phyloP scores from a whole-genome alignment of 345 rosid genomes.

The Barbarea vulgaris region DNA sequence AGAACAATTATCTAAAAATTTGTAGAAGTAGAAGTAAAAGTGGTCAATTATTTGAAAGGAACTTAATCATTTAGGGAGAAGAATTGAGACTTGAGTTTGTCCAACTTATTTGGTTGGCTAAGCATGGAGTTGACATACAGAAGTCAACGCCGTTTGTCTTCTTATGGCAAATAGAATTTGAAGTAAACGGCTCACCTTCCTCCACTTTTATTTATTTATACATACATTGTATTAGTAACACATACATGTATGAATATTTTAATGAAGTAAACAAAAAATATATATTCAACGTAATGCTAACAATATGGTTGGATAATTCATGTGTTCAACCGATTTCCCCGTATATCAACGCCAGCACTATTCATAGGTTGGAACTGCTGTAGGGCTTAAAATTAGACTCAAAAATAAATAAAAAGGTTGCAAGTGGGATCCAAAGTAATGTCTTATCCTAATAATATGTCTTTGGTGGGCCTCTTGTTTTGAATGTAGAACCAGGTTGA shows the following conservation, averaged over 20 bases:
- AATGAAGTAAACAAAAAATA: neutral
- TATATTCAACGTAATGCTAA: conserved; percentile 1
- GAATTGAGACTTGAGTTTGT: neutral
- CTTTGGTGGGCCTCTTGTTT: neutral
- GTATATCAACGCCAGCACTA: neutral
- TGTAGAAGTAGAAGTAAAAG: too few species aligned
- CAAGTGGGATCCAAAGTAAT: too few species aligned
- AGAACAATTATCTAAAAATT: neutral
- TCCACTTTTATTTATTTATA: neutral
- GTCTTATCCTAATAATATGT: neutral
- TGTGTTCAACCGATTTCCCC: neutral
- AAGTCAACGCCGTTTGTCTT: conserved; percentile 13
- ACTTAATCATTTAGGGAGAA: neutral
- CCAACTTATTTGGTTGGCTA: conserved; percentile 14
- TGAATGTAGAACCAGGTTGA: neutral
- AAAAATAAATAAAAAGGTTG: neutral
- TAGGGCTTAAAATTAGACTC: neutral
- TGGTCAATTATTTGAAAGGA: neutral
- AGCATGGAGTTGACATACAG: conserved; percentile 1
- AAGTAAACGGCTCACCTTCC: conserved; percentile 1
- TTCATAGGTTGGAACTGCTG: neutral
- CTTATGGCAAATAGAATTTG: neutral
- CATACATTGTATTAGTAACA: conserved; percentile 2
- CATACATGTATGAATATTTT: neutral
- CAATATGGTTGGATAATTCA: conserved; percentile 13